Base-by-base conservation (phyloP, 2,329 filamentous ascomycete species). In the Didymella segeticola region DNA sequence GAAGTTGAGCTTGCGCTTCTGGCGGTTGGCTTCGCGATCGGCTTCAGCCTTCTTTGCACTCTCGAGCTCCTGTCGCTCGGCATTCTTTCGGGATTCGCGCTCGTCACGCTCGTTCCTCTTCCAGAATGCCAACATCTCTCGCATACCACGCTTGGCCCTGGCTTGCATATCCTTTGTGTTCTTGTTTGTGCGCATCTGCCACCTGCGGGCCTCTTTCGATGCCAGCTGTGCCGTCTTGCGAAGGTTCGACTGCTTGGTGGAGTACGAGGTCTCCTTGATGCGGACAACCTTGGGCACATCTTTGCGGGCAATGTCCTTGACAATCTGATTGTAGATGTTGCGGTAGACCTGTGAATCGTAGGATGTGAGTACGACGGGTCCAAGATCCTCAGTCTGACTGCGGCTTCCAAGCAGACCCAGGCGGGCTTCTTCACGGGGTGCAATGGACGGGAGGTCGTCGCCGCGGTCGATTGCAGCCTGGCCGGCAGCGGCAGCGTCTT, bases 41-140 rank as follows among this genome's bases (percentile, higher is more conserved):
- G 95, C 95, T 80, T 99, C 95, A 56, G 93, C 93, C 78, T 93
- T 96, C 77, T 95, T 93, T 15, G 95, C 95, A 69, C 95, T 96
- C 74, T 99, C 95, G 41, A 99, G 85, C 78, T 98, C 95, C 74
- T 96, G 92, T 74, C 89, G 91, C 80, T 99, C 95, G 5, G 95
- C 95, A 46, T 93, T 88, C 79, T 96, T 96, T 64, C 95, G 88
- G 61, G 96, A 82, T 74, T 99, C 95, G 56, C 95, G 90, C 74
- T 99, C 95, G 73, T 99, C 95, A 47, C 93, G 89, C 76, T 99
- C 95, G 74, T 99, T 99, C 52, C 93, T 89, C 78, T 98, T 98
- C 95, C 95, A 99, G 83, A 98, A 99, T 53, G 90, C 87, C 85
- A 97, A 95, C 95, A 99, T 99, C 78, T 99, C 95, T 72, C 95